Evolutionary conservation across 306 rosid genomes (phyloP), one percentile per base, ranked within the genome.

Genomic region (Pyrus pyrifolia): DNA sequence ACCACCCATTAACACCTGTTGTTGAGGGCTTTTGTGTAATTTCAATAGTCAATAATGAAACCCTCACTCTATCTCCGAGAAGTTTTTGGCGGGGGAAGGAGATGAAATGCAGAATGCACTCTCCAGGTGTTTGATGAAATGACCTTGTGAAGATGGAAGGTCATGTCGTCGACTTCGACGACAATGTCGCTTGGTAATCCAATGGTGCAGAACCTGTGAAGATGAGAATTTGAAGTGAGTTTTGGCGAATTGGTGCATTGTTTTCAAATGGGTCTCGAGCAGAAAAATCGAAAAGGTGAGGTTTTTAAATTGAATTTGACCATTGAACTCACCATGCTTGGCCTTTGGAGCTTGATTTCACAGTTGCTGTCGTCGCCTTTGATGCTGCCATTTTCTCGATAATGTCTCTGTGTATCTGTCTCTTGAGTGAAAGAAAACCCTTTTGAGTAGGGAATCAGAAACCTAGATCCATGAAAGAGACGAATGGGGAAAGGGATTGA

Each of bases 161-260:
- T 65, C 99, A 95, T 95, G 87, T 92, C 93, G 68, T 83, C 88
- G 15, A 95, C 97, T 78, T 91, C 96, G 3, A 92, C 76, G 49
- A 89, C 93, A 88, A 95, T 89, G 97, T 95, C 99, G 75, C 99
- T 95, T 1, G 99, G 97, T 55, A 92, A 84, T 18, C 99, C 99
- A 19, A 93, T 95, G 33, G 99, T 95, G 78, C 99, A 95, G 80
- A 95, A 95, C 98, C 98, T 93, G 84, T 27, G 11, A 69, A 25
- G 45, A 45, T 53, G 70, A 67, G 33, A 68, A 19, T 68, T 15
- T 53, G 51, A 42, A 76, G 9, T 2, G 46, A 30, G 49, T 23
- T 23, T 42, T 60, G 27, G 40, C 17, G 4, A 73, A 73, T 8
- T 22, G 31, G 3, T 72, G 66, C 66, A n/a, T 72, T 25, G n/a